Base-by-base conservation (phyloP, 169 alveolate species). In the Eimeria maxima region DNA sequence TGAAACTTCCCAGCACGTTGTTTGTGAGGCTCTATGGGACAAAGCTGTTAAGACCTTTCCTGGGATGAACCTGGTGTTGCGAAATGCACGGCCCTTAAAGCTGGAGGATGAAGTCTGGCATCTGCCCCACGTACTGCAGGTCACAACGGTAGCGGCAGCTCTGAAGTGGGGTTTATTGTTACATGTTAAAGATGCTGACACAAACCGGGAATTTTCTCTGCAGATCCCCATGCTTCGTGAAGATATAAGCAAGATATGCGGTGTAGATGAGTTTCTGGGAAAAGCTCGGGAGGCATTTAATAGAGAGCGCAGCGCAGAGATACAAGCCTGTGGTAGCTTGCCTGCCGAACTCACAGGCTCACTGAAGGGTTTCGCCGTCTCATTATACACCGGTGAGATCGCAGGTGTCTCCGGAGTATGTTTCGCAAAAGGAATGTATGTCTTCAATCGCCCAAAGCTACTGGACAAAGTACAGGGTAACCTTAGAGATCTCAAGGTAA, bases 361-460 rank as follows among this genome's bases (percentile, higher is more conserved):
- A 27, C 89, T 42, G 89, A 78, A 50, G 67, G 89, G 89, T 27
- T 45, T 78, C 16, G 89, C 89, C 4, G 63, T 78, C 45, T 10
- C 89, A 0, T 24, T 78, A 27, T 78, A 24, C 67, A 78, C 65
- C 22, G 63, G 69, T 3, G 89, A 78, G 55, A 78, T 78, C 5
- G 89, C 10, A 24, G 89, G 89, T 4, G 55, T 78, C 42, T 22
- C 57, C n/a, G 38, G 38, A 45, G 60, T 45, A 22, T 78, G 44
- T 24, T 42, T 14, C 47, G 89, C 67, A 13, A 7, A 27, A 27
- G 67, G 24, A 6, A 10, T 44, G 7, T 47, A n/a, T 27, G 10
- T 78, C 55, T 45, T 45, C 11, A 78, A 78, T 45, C 89, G 69
- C n/a, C 44, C 55, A 50, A 29, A 42, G 69, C 60, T 78, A 14